A percentile compares a stretch with the other conserved stretches of the same genome.
Evolutionary conservation across 176 grass and related monocot genomes (phyloP).

Genomic region (Cymbopogon citratus): DNA sequence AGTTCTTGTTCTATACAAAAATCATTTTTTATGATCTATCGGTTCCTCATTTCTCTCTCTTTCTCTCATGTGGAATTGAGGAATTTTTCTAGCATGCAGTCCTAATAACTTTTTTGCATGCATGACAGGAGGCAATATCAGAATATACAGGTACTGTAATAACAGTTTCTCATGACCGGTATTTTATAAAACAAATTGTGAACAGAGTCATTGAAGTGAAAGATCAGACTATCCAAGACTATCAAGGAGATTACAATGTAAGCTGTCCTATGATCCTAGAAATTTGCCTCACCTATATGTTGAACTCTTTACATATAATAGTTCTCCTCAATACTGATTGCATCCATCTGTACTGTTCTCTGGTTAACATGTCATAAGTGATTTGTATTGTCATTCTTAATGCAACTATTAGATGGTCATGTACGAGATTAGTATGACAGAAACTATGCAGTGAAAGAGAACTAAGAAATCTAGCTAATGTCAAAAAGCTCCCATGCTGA

Average conservation of each 20-base stretch:
- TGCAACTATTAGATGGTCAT: neutral
- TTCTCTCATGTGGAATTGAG: neutral
- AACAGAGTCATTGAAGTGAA: conserved; percentile 95
- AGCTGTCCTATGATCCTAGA: conserved; percentile 25
- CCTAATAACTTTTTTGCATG: conserved; percentile 15
- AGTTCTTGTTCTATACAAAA: neutral
- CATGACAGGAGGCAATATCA: conserved; percentile 86
- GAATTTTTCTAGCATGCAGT: conserved; percentile 20
- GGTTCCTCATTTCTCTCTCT: neutral
- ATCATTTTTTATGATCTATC: conserved; percentile 2
- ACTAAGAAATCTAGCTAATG: neutral
- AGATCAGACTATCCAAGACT: conserved; percentile 75
- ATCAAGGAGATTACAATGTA: conserved; percentile 96
- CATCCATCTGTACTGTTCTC: neutral
- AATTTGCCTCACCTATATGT: conserved; percentile 18
- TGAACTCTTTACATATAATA: conserved; percentile 3
- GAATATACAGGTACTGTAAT: conserved; percentile 87
- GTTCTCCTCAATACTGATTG: neutral
- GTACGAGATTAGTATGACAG: neutral
- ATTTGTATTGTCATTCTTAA: neutral
- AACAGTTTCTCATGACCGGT: conserved; percentile 96
- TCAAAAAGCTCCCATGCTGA: neutral
- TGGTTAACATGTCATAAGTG: neutral
- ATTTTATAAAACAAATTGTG: conserved; percentile 94
- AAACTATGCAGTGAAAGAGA: neutral